Base-by-base conservation (phyloP, 1,284 basidiomycete genomes). In the Ganoderma boninense region DNA sequence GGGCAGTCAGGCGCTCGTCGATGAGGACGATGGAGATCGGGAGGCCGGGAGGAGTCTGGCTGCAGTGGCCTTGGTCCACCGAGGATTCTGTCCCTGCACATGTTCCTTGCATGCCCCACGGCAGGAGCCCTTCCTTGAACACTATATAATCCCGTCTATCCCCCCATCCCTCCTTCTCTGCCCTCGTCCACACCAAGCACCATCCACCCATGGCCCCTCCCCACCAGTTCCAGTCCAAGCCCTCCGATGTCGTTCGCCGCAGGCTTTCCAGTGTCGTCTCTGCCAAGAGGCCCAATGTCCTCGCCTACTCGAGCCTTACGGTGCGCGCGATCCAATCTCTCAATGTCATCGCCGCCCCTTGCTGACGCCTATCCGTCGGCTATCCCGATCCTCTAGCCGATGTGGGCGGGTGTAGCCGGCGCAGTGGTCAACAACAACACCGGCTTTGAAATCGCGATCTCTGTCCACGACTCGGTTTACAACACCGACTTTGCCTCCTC, bases 351-450 rank as follows among this genome's bases (percentile, higher is more conserved):
- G 54, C 69, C 59, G 71, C 64, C 74, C 68, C 72, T 69, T 68
- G 46, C 57, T 64, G 44, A 61, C 69, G 49, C 59, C 63, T 67
- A 65, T 66, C 64, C 73, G 71, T 77, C 65, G 72, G 40, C 78
- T 35, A 61, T 62, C 66, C 68, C 64, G 54, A 68, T 72, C 62
- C 23, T 10, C 4, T 60, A 94, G 92, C 91, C 93, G 26, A 94
- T 95, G 93, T 95, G 93, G 92, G 92, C 90, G 70, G 93, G 92
- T 79, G 86, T 94, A 66, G 90, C 92, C 10, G 91, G 91, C 60
- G 82, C 82, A 42, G 75, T 88, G 59, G 79, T 89, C 76, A 85
- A 88, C 76, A 89, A 89, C 78, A 87, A 87, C 66, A 85, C 84
- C 66, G 82, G 86, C 64, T 89, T 86, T 71, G 92, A 94, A 80